These are phyloP conservation scores for Hypoxylon sp. DNA, from an alignment of 2,329 filamentous ascomycete genomes.

Conservation along the genomic window DNA sequence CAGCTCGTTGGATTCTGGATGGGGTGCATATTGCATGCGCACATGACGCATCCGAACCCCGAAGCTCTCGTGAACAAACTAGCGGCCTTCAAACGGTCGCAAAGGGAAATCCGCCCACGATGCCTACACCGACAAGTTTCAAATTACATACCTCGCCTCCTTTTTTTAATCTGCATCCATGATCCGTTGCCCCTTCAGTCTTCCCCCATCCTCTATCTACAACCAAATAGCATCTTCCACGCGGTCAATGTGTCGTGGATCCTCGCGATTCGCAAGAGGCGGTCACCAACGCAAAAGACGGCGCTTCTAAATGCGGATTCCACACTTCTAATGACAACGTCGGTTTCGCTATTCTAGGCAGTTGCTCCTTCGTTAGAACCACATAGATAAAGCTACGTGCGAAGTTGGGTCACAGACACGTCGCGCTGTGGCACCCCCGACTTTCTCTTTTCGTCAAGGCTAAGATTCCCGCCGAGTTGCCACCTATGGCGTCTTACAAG, in stretches of 20 bases:
- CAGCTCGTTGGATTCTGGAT: conserved; percentile 28
- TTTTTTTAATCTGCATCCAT: conserved; percentile 33
- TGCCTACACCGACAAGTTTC: conserved; percentile 44
- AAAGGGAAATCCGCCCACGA: conserved; percentile 37
- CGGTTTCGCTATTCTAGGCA: conserved; percentile 29
- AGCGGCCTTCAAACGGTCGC: conserved; percentile 29
- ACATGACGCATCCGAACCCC: conserved; percentile 29
- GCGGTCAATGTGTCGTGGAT: conserved; percentile 41
- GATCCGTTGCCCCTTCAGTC: conserved; percentile 25
- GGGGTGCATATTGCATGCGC: conserved; percentile 39
- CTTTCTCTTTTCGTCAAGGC: conserved; percentile 9
- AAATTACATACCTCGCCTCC: conserved; percentile 34
- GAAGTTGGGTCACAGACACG: conserved; percentile 2
- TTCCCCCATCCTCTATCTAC: conserved; percentile 32
- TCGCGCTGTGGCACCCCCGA: conserved; percentile 7
- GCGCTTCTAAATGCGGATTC: conserved; percentile 25
- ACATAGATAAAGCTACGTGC: conserved; percentile 15
- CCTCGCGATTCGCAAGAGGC: conserved; percentile 43
- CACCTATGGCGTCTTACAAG: conserved; percentile 13
- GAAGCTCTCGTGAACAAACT: conserved; percentile 38
- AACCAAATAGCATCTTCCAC: conserved; percentile 42
- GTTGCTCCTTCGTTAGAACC: conserved; percentile 19
- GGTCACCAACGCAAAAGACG: conserved; percentile 37
- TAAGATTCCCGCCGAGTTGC: conserved; percentile 5
- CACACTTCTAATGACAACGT: conserved; percentile 16